A percentile compares a stretch with the other conserved stretches of the same genome.
Evolutionary conservation across 257 asterid genomes (phyloP).

Genomic region (Nicotiana sylvestris): DNA sequence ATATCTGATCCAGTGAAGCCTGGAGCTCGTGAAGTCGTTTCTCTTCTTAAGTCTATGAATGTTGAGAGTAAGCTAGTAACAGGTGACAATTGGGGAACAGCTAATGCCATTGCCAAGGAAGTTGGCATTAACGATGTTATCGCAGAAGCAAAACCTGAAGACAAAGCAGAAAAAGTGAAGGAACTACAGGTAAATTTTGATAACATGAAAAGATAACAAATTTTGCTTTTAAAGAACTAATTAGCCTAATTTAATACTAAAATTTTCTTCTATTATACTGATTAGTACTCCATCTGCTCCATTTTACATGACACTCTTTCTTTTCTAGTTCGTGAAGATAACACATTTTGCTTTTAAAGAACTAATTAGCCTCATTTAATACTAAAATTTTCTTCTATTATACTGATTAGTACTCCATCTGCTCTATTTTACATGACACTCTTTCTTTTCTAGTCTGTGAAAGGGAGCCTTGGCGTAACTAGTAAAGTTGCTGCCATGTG

Average conservation of each 20-base stretch:
- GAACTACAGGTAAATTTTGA: constrained; percentile 17
- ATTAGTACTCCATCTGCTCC: too few relatives aligned
- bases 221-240: not conserved
- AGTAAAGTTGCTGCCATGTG: too few relatives aligned
- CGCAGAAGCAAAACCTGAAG: constrained; percentile 24
- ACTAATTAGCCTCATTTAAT: not conserved
- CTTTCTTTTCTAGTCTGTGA: too few relatives aligned
- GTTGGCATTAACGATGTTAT: constrained; percentile 11
- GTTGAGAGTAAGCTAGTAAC: constrained; percentile 18
- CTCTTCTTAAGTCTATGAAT: constrained; percentile 18
- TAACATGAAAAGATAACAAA: not conserved
- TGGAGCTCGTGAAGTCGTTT: constrained; percentile 15
- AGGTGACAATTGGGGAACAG: constrained; percentile 34
- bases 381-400: too few relatives aligned
- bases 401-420: too few relatives aligned
- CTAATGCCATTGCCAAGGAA: constrained; percentile 23
- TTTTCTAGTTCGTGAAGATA: not conserved
- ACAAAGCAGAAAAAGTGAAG: constrained; percentile 18
- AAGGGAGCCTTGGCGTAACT: too few relatives aligned
- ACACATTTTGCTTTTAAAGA: not conserved
- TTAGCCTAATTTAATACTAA: too few relatives aligned
- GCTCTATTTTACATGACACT: too few relatives aligned
- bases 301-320: too few relatives aligned
- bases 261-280: too few relatives aligned
- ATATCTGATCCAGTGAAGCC: constrained; percentile 29